Conservation (phyloP, 1,284 basidiomycete species). For the Leucocoprinus gongylophorus region DNA sequence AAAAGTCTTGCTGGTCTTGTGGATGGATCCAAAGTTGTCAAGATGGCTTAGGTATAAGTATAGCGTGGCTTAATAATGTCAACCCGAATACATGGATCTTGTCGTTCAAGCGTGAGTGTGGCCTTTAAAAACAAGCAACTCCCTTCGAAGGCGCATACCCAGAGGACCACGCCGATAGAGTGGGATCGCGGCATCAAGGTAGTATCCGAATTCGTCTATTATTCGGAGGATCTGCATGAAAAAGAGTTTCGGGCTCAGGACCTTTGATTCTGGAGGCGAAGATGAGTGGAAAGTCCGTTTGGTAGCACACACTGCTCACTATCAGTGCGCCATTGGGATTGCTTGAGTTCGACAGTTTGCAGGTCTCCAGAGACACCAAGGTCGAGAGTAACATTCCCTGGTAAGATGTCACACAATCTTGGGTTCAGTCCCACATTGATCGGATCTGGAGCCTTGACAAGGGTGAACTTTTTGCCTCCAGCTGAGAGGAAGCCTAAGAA, state of each 20-base stretch:
- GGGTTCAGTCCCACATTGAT: conserved; percentile 43
- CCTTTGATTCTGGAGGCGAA: conserved; percentile 16
- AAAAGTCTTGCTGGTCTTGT: conserved; percentile 60
- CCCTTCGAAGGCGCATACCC: conserved; percentile 32
- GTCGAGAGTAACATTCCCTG: conserved; percentile 43
- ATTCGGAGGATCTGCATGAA: conserved; percentile 40
- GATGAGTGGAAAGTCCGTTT: neutral
- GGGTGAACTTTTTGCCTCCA: conserved; percentile 46
- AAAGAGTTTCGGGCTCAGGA: conserved; percentile 30
- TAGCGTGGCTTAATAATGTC: no score
- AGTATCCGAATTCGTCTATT: conserved; percentile 33
- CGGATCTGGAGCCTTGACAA: conserved; percentile 50
- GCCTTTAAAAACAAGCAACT: conserved; percentile 41
- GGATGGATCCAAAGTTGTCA: conserved; percentile 70
- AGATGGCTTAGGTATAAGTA: conserved; percentile 21
- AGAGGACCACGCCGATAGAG: conserved; percentile 36
- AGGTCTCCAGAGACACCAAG: conserved; percentile 42
- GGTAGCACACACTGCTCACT: conserved; percentile 14
- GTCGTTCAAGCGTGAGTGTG: conserved; percentile 1
- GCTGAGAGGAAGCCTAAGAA: conserved; percentile 57
- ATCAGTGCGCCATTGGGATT: conserved; percentile 30
- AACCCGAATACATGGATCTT: neutral
- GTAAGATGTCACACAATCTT: conserved; percentile 40
- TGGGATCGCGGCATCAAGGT: conserved; percentile 39
- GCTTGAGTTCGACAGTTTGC: conserved; percentile 43